phyloP scores from a whole-genome alignment of 2,329 filamentous ascomycete species.

The Colletotrichum lindemuthianum region DNA sequence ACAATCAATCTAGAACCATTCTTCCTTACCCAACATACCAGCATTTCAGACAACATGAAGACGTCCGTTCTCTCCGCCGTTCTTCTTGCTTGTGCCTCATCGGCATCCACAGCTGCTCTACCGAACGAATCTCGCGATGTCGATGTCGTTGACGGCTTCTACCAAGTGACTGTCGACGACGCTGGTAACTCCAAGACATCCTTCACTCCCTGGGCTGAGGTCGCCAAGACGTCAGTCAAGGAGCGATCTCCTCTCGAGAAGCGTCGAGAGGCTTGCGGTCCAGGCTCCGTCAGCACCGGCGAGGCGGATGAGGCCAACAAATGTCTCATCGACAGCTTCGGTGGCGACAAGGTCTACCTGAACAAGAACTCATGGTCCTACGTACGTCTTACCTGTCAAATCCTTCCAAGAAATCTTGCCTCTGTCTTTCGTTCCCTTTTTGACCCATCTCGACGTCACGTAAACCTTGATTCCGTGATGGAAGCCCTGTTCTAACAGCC shows the following conservation, averaged over 20 bases:
- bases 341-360: not conserved
- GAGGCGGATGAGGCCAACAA: conserved; percentile 7
- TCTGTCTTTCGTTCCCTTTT: too few species aligned
- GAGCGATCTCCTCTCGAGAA: conserved; percentile 2
- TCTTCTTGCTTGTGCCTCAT: too few species aligned
- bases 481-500: not conserved
- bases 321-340: not conserved
- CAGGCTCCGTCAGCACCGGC: not conserved
- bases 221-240: not conserved
- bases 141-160: conserved; percentile 4
- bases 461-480: not conserved
- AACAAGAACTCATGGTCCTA: not conserved
- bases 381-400: not conserved
- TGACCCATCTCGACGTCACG: not conserved
- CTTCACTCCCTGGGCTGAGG: not conserved
- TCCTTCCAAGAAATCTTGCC: too few species aligned
- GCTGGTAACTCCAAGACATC: not conserved
- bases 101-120: not conserved
- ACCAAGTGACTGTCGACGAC: not conserved
- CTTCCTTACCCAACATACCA: not conserved
- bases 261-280: not conserved
- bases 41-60: too few species aligned
- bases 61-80: too few species aligned
- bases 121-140: conserved; percentile 2
- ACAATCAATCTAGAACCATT: too few species aligned